Conservation (phyloP, 345 rosid genomes). For the Euphorbia pulcherrima region DNA sequence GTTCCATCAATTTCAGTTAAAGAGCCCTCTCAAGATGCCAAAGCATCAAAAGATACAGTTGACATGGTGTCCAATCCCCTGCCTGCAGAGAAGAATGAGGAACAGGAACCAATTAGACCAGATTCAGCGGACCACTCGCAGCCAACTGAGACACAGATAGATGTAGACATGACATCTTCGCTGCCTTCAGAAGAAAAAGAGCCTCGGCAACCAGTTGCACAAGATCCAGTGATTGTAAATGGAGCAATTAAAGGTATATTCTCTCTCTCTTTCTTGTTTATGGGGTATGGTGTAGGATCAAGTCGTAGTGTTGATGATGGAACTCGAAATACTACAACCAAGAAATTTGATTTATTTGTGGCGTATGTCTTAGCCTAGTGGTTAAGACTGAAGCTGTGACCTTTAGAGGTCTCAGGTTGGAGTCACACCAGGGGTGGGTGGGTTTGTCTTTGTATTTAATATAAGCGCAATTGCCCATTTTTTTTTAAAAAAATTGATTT, state of each 20-base stretch:
- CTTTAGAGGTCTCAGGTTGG: no score
- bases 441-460: no score
- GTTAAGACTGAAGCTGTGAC: no score
- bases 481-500: no score
- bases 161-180: conserved; percentile 39
- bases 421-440: no score
- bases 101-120: conserved; percentile 29
- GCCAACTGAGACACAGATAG: conserved; percentile 31
- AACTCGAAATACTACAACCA: neutral
- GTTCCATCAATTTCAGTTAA: conserved; percentile 16
- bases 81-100: conserved; percentile 38
- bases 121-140: conserved; percentile 26
- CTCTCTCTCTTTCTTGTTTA: conserved; percentile 7
- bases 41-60: conserved; percentile 34
- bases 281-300: neutral
- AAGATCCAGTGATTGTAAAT: conserved; percentile 23
- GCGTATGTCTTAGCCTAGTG: no score
- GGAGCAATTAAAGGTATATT: conserved; percentile 37
- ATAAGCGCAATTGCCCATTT: no score
- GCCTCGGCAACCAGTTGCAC: conserved; percentile 15
- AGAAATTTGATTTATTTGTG: neutral
- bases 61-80: conserved; percentile 35
- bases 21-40: conserved; percentile 36
- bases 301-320: neutral
- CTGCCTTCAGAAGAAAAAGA: conserved; percentile 25